These are phyloP conservation scores for Nemania abortiva DNA, from an alignment of 2,329 filamentous ascomycete species.

Conservation along the genomic window DNA sequence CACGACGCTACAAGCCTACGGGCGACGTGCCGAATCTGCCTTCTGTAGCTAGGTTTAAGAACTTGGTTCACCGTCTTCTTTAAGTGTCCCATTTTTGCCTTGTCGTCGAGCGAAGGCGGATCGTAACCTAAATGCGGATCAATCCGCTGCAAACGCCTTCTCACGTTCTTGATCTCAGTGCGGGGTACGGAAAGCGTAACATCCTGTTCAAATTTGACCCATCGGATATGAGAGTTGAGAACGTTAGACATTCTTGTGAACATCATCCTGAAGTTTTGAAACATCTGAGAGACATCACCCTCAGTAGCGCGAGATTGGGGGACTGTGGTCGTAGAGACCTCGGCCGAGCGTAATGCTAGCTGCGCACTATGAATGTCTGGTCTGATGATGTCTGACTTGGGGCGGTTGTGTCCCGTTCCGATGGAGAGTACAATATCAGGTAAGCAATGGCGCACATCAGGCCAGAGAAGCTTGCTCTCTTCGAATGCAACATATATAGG, in stretches of 20 bases:
- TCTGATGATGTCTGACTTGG: not conserved
- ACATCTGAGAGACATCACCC: not conserved
- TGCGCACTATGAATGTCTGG: not conserved
- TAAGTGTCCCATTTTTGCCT: not conserved
- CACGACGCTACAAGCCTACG: not conserved
- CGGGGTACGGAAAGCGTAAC: not conserved
- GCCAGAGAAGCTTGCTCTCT: constrained; percentile 3
- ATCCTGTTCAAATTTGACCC: not conserved
- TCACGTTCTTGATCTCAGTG: not conserved
- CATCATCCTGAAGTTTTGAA: not conserved
- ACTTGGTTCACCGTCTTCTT: not conserved
- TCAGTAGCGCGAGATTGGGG: not conserved
- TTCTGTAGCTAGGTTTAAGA: not conserved
- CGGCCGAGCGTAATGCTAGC: not conserved
- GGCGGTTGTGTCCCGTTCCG: not conserved
- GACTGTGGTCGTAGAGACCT: not conserved
- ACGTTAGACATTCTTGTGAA: not conserved
- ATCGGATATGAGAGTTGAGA: not conserved
- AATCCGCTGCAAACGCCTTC: not conserved
- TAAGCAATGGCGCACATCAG: not conserved
- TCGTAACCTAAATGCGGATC: constrained; percentile 3
- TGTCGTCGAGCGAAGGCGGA: constrained; percentile 37
- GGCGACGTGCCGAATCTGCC: not conserved
- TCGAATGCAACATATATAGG: not conserved
- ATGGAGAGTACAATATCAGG: constrained; percentile 2